phyloP scores from a whole-genome alignment of 192 early-diverging fungal genomes.

The Linnemannia hyalina region DNA sequence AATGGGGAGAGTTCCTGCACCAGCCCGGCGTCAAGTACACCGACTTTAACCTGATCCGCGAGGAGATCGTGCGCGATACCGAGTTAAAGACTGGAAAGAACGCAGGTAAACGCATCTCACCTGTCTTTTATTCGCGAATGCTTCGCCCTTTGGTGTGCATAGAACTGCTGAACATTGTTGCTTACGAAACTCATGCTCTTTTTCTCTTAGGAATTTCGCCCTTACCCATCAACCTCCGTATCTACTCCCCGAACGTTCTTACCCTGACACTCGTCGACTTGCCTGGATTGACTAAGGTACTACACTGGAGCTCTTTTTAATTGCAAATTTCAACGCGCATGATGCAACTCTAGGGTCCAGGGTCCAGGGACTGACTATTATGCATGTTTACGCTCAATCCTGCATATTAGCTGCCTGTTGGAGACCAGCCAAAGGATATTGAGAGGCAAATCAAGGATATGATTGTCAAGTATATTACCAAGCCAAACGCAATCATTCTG shows the following conservation, averaged over 20 bases:
- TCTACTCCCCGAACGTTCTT: constrained; percentile 98
- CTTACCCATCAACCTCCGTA: constrained; percentile 95
- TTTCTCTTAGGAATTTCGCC: constrained; percentile 82
- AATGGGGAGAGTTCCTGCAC: constrained; percentile 99
- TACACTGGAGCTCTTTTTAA: neutral
- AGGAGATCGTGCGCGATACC: constrained; percentile 95
- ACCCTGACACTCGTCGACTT: constrained; percentile 98
- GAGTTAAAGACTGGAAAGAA: constrained; percentile 89
- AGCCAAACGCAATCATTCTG: constrained; percentile 98
- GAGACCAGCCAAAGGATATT: constrained; percentile 99
- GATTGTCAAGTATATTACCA: constrained; percentile 97
- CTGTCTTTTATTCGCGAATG: neutral
- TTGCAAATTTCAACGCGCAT: no score
- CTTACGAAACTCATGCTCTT: neutral
- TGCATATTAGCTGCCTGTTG: constrained; percentile 84
- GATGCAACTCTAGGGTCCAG: neutral
- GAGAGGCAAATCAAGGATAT: constrained; percentile 98
- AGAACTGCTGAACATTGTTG: neutral
- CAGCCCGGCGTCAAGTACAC: constrained; percentile 96
- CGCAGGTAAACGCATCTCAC: constrained; percentile 56
- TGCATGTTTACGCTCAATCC: neutral
- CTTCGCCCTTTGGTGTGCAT: neutral
- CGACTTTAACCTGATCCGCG: constrained; percentile 97
- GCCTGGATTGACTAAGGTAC: constrained; percentile 95
- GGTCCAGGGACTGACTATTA: neutral